Evolutionary conservation across 2,329 filamentous ascomycete species (phyloP).

Genomic region (Ascochyta rabiei): DNA sequence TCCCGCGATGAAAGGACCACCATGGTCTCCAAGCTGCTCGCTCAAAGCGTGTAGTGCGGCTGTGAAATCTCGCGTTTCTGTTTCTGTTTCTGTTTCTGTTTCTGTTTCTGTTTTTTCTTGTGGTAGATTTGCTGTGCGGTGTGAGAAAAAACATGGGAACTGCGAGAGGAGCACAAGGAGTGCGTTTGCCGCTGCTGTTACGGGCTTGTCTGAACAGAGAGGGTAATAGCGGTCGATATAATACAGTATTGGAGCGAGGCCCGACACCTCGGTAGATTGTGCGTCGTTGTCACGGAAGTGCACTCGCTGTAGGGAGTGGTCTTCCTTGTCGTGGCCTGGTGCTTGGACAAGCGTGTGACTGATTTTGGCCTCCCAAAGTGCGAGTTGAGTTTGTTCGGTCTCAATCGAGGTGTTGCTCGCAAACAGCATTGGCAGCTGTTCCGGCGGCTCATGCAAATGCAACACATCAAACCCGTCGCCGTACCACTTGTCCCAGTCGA

Average conservation of each 20-base stretch:
- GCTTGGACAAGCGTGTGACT: slow-evolving; percentile 24
- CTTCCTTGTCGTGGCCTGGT: slow-evolving; percentile 27
- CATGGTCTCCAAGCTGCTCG: slow-evolving; percentile 21
- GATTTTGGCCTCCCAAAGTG: slow-evolving; percentile 35
- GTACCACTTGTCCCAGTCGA: slow-evolving; percentile 78
- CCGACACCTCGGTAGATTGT: slow-evolving; percentile 40
- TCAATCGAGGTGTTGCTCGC: slow-evolving; percentile 38
- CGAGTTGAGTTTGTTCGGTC: slow-evolving; percentile 43
- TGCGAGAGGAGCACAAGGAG: slow-evolving; percentile 20
- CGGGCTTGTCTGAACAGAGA: slow-evolving; percentile 24
- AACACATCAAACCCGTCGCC: slow-evolving; percentile 84
- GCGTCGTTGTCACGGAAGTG: slow-evolving; percentile 44
- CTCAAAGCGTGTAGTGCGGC: slow-evolving; percentile 26
- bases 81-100: neutral
- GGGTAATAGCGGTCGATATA: slow-evolving; percentile 45
- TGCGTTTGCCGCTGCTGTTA: slow-evolving; percentile 28
- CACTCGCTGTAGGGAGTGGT: slow-evolving; percentile 23
- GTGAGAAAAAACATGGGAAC: slow-evolving; percentile 27
- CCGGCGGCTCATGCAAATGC: slow-evolving; percentile 55
- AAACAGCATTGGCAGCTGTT: slow-evolving; percentile 49
- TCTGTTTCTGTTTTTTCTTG: neutral
- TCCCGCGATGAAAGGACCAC: slow-evolving; percentile 40
- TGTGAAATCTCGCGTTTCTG: slow-evolving; percentile 16
- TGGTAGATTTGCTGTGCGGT: slow-evolving; percentile 15
- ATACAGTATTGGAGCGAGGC: slow-evolving; percentile 33